Base-by-base conservation (phyloP, 306 rosid genomes). In the Pyrus betulifolia region DNA sequence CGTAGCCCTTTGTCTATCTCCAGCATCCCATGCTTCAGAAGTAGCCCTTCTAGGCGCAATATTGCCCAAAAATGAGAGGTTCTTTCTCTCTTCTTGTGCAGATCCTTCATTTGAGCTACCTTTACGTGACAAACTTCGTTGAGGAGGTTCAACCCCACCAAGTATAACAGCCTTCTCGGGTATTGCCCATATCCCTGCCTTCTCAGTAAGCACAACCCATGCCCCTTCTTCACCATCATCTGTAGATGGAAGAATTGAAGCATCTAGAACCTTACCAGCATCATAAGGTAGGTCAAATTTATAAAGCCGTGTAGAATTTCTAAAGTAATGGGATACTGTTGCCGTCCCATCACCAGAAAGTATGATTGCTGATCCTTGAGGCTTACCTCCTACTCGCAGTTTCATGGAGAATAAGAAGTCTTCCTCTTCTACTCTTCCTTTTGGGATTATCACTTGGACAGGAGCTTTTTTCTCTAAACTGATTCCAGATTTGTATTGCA, bases 131-230 rank as follows among this genome's bases (percentile, higher is more conserved):
- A 95, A 89, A 85, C 98, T 92, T 70, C 97, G 85, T 67, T 95
- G 97, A 82, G 98, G 98, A 44, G 98, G 98, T 73, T 95, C 96
- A 78, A 95, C 98, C 70, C 95, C 97, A 69, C 98, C 98, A 88
- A 90, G 84, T 73, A 92, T 77, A 83, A 95, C 87, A 85, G 98
- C 97, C 89, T 90, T 95, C 77, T 90, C 98, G 0, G 97, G 98
- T 86, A 95, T 95, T 77, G 97, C 95, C 98, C 98, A 95, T 77
- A 95, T 88, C 79, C 98, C 98, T 51, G 98, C 98, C 87, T 88
- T 95, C 80, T 95, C 98, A 42, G 98, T 95, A 69, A 95, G 81
- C 65, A 95, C 87, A 82, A 95, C 93, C 98, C 98, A 95, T 19
- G 98, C 90, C 59, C 97, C 98, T 83, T 88, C 97, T 86, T 88